Evolutionary conservation across 2,329 filamentous ascomycete species (phyloP).

Genomic region (Alternaria viburni): DNA sequence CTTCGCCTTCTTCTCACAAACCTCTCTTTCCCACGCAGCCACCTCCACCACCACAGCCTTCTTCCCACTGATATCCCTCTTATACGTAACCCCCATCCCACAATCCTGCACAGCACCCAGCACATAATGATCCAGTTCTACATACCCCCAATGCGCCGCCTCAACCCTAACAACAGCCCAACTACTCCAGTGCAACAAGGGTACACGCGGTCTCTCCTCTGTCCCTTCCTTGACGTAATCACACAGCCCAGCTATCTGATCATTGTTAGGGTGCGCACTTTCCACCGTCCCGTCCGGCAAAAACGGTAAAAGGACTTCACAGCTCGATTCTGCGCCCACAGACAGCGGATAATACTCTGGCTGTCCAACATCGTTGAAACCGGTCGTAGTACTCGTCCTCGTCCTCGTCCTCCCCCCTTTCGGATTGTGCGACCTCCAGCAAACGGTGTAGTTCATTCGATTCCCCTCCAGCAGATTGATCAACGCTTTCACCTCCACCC

Average conservation of each 20-base stretch:
- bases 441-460: neutral
- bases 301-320: conserved; percentile 13
- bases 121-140: neutral
- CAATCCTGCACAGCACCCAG: neutral
- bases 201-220: neutral
- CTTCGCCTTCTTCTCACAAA: neutral
- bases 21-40: neutral
- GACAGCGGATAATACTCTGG: neutral
- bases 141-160: neutral
- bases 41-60: neutral
- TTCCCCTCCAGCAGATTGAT: neutral
- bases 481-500: neutral
- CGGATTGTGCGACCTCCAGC: no score
- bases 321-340: conserved; percentile 11
- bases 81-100: neutral
- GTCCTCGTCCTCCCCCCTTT: no score
- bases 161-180: neutral
- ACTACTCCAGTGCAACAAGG: neutral
- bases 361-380: no score
- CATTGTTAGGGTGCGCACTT: no score
- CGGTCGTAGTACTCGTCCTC: no score
- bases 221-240: neutral
- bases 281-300: conserved; percentile 12
- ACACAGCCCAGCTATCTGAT: neutral
- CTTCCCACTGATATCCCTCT: neutral